These are phyloP conservation scores for Metschnikowia rubicola DNA, from an alignment of 805 yeast species.

Conservation along the genomic window DNA sequence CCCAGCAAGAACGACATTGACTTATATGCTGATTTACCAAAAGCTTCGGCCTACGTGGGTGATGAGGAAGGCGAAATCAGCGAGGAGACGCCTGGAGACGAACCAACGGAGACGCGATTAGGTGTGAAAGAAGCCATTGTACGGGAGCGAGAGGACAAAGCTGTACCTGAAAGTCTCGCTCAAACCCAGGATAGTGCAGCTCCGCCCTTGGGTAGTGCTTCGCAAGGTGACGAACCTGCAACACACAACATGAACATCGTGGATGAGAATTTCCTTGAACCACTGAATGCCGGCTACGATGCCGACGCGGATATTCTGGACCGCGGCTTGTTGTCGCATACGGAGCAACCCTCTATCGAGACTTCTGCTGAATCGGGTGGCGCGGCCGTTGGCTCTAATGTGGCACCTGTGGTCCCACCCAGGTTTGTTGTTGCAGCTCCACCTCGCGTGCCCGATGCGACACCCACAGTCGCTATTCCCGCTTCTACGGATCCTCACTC, in stretches of 20 bases:
- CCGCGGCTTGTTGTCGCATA: constrained; percentile 11
- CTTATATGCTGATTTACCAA: neutral
- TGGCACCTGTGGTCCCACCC: too few species aligned
- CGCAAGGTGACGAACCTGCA: neutral
- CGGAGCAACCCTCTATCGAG: neutral
- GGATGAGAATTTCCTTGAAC: constrained; percentile 11
- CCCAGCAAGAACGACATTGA: neutral
- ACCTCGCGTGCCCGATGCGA: constrained; percentile 4
- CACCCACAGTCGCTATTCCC: constrained; percentile 1
- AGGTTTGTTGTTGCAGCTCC: constrained; percentile 1
- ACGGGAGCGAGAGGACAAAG: neutral
- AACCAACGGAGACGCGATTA: neutral
- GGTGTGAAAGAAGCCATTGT: neutral
- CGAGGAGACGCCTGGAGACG: constrained; percentile 10
- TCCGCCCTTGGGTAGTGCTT: neutral
- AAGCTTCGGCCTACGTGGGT: neutral
- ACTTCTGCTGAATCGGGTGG: too few species aligned
- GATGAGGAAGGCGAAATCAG: constrained; percentile 23
- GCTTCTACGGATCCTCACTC: constrained; percentile 16
- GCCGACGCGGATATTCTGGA: constrained; percentile 57
- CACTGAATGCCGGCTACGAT: constrained; percentile 58
- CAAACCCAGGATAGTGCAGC: constrained; percentile 7
- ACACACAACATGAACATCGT: constrained; percentile 4
- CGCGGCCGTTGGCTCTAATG: too few species aligned
- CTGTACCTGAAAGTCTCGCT: neutral